Evolutionary conservation across 768 basidiomycete species (phyloP), one percentile per base, ranked within the genome.

Genomic region (Naganishia onofrii): DNA sequence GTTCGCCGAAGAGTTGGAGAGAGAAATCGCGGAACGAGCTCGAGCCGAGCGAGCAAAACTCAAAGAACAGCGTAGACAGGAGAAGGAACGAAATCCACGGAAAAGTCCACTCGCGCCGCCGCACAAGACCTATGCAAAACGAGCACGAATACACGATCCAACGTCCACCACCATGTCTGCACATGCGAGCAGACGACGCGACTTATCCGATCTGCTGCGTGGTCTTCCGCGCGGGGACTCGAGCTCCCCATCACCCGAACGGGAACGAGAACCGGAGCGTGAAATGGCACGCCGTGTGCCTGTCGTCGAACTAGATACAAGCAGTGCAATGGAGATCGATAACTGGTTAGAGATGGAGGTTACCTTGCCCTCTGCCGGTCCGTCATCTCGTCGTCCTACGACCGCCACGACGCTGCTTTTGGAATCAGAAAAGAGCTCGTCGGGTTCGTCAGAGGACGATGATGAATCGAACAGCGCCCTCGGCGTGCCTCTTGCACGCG

Each of bases 121-220:
- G 23, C 3, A 75, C 76, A 65, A 68, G 38, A 23, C 63, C 74
- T n/a, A 53, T 74, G 23, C 72, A 65, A 32, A 79, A 77, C 34
- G 78, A 76, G 32, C 42, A 74, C 26, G 64, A 4, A 36, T 17
- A 26, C 34, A 57, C 26, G 28, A 3, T 57, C 55, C 48, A 1
- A 6, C 48, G 48, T 26, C 48, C 23, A 12, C n/a, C 4, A 26
- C 19, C 21, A 13, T n/a, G 23, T 12, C 48, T 23, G 19, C 48
- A 26, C 48, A n/a, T 3, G 7, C 48, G 3, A 51, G 23, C 5
- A n/a, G 48, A 21, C 48, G n/a, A 7, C 15, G 48, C 48, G 48
- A 51, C 23, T 4, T 51, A n/a, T n/a, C 48, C 19, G 48, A 51
- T 13, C 48, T 51, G 7, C 48, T 51, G 23, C 48, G 48, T 23